Evolutionary conservation across 768 basidiomycete species (phyloP), one percentile per base, ranked within the genome.

Genomic region (Strobilomyces echinocephalus): DNA sequence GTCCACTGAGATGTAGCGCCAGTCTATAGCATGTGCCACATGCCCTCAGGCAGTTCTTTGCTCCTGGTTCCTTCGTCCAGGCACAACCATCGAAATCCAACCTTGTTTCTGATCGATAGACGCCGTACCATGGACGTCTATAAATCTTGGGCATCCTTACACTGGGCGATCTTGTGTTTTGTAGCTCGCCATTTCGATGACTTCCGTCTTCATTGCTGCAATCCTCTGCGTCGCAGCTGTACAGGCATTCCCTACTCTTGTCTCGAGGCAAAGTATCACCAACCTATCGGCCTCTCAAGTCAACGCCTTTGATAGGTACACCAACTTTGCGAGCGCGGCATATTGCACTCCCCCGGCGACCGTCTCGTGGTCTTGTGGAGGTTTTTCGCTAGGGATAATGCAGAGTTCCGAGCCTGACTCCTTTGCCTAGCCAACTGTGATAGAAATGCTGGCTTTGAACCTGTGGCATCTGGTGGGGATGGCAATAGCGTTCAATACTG

Each of bases 291-390:
- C 67, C 8, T 42, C 74, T 1, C 67, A 81, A 57, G 71, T 82
- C 18, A 54, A 69, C 6, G 28, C 64, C 4, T 82, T 73, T 65
- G 73, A 60, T 31, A 72, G 79, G 0, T 83, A 75, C 65, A 75
- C 78, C 8, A 68, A 68, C 57, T 82, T 76, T 57, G 77, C 82
- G 0, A 72, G 73, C 33, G 70, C 79, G 4, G 78, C 73, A 8
- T 79, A 78, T 61, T 83, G 82, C 54, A 30, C 56, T 7, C 64
- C 78, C 0, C 57, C 70, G 5, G 38, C 59, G 28, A 76, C 72
- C 26, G 54, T 73, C 39, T 67, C 69, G 15, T 83, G 81, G 79
- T 68, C 68, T 31, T 84, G 82, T 65, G 82, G 82, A 64, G 60
- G 80, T 79, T 57, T 30, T 21, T 4, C 11, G 30, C 41, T 43